These are phyloP conservation scores for Sordariomycetes sp. DNA, from an alignment of 2,329 filamentous ascomycete genomes.

Conservation along the genomic window DNA sequence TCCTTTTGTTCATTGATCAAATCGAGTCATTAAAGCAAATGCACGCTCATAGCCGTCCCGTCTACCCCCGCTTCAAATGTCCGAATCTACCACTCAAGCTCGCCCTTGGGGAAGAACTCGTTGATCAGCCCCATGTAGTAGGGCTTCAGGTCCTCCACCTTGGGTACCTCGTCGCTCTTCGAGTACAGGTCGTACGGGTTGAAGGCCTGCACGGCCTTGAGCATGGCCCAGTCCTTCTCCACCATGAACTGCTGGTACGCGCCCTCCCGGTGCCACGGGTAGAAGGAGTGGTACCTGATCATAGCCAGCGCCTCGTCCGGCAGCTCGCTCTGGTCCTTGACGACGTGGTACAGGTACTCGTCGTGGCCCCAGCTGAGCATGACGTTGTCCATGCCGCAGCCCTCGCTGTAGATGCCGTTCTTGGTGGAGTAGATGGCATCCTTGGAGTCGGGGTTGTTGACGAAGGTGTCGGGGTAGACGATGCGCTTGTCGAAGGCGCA, in stretches of 20 bases:
- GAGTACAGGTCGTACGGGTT: slow-evolving; percentile 90
- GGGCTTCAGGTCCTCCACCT: slow-evolving; percentile 63
- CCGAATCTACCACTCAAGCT: slow-evolving; percentile 25
- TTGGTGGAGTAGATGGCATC: slow-evolving; percentile 60
- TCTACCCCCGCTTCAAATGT: not conserved
- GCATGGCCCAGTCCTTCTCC: slow-evolving; percentile 69
- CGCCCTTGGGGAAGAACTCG: slow-evolving; percentile 30
- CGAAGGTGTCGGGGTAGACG: slow-evolving; percentile 74
- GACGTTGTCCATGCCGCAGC: slow-evolving; percentile 77
- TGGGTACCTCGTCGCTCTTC: slow-evolving; percentile 77
- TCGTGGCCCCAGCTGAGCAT: slow-evolving; percentile 90
- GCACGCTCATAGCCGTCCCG: no score
- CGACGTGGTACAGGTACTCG: slow-evolving; percentile 79
- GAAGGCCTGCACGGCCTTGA: slow-evolving; percentile 74
- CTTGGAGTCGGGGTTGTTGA: slow-evolving; percentile 61
- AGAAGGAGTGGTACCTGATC: slow-evolving; percentile 91
- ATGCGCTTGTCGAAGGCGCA: slow-evolving; percentile 67
- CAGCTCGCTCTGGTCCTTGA: slow-evolving; percentile 71
- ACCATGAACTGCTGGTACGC: slow-evolving; percentile 80
- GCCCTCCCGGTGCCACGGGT: slow-evolving; percentile 78
- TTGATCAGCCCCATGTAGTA: slow-evolving; percentile 33
- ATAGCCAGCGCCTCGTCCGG: slow-evolving; percentile 80
- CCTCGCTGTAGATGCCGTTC: slow-evolving; percentile 69
- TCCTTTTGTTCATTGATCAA: no score
- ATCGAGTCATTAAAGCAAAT: no score